Conservation (phyloP, 2,329 filamentous ascomycete genomes). For the Seiridium unicorne region DNA sequence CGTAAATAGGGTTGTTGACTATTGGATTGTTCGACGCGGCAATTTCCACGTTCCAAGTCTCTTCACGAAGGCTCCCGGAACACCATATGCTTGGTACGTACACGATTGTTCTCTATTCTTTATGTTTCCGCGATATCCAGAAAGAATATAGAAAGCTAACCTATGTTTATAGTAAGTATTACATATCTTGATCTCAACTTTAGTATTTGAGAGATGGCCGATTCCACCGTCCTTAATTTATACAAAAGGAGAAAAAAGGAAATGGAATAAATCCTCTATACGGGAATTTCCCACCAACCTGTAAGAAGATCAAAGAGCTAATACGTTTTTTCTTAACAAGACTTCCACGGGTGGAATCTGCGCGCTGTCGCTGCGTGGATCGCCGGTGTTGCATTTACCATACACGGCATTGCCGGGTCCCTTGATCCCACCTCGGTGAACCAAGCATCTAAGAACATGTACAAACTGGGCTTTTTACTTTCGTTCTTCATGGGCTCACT, state of each 20-base stretch:
- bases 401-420: conserved; percentile 29
- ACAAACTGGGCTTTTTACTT: conserved; percentile 31
- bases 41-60: conserved; percentile 38
- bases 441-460: conserved; percentile 29
- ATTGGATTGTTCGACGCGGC: conserved; percentile 31
- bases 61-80: conserved; percentile 20
- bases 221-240: too few species aligned
- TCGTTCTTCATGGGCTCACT: conserved; percentile 26
- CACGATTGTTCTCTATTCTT: too few species aligned
- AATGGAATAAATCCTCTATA: too few species aligned
- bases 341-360: conserved; percentile 29
- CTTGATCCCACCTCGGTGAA: conserved; percentile 28
- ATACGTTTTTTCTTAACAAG: too few species aligned
- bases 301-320: too few species aligned
- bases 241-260: too few species aligned
- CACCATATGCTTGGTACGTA: conserved; percentile 23
- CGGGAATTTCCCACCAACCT: too few species aligned
- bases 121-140: too few species aligned
- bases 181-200: too few species aligned
- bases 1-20: conserved; percentile 30
- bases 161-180: too few species aligned
- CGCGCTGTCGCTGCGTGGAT: conserved; percentile 28
- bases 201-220: too few species aligned
- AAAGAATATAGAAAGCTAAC: too few species aligned
- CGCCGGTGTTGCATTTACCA: conserved; percentile 26